Evolutionary conservation across 192 early-diverging fungal genomes (phyloP), one percentile per base, ranked within the genome.

Genomic region (Backusella sp.): DNA sequence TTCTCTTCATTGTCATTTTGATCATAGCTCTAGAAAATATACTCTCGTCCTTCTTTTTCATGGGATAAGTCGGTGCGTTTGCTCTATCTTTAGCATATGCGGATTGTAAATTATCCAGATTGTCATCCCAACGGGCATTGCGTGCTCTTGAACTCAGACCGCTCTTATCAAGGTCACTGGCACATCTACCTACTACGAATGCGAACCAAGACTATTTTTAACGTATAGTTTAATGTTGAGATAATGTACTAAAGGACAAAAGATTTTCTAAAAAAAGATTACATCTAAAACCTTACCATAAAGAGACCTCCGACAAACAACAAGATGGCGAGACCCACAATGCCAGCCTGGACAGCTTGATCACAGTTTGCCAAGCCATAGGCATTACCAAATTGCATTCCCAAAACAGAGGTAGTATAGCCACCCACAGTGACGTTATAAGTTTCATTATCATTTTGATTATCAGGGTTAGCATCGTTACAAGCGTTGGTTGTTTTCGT

Each of bases 301-400:
- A 71, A 74, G 6, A 79, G 21, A 36, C 67, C 67, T 9, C 77
- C 77, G n/a, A 73, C 30, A 66, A 79, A 79, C 8, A 79, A 21
- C 62, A 74, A 35, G 14, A 79, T 56, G 42, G 73, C 77, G 17
- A 79, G 39, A 62, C 73, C 77, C 19, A 79, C 74, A 34, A 74
- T 36, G 26, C 77, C 77, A 23, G 73, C 73, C 69, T 79, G 73
- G 21, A 70, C 77, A 65, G 77, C 77, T 35, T 74, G 68, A 44
- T 69, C 68, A 44, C 77, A 79, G 12, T 79, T 79, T 12, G 77
- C 73, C 53, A 79, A 62, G 1, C 77, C 77, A 70, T 79, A 79
- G 6, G 73, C 71, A 30, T 74, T 34, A 26, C 77, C 77, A 26
- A 74, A 8, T 42, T 70, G 26, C 73, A 79, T 59, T 36, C 68